Percentiles rank a stretch among this genome's conserved stretches.
Conservation (phyloP, 2,329 filamentous ascomycete species). For the Aspergillus bombycis region DNA sequence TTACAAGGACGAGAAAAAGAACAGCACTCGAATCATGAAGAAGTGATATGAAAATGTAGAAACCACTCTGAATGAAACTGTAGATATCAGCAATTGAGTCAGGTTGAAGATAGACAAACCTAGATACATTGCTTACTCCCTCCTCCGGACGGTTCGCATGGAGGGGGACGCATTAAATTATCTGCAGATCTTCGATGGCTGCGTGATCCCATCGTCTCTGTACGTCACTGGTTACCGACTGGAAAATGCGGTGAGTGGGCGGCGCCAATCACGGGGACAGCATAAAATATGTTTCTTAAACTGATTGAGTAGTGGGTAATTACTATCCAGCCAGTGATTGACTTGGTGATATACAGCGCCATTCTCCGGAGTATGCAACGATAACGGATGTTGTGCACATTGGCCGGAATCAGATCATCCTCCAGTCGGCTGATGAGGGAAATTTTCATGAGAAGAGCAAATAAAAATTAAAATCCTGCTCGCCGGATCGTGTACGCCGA, state of each 20-base stretch:
- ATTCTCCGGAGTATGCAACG: not conserved
- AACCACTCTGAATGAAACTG: not conserved
- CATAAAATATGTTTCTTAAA: not conserved
- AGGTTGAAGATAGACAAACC: not conserved
- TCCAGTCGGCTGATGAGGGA: conserved; percentile 1
- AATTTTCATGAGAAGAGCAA: not conserved
- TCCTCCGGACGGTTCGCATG: conserved; percentile 3
- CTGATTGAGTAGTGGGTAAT: not conserved
- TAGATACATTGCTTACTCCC: not conserved
- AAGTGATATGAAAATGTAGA: not conserved
- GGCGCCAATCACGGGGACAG: not conserved
- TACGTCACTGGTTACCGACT: conserved; percentile 3
- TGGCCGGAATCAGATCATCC: not conserved
- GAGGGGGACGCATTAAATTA: conserved; percentile 5
- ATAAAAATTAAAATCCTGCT: conserved; percentile 3
- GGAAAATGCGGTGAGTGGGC: conserved; percentile 9
- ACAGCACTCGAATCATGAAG: not conserved
- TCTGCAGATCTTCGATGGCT: not conserved
- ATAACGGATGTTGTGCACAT: not conserved
- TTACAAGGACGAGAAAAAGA: not conserved
- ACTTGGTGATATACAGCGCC: not conserved
- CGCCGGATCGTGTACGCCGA: not conserved
- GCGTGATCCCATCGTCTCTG: not conserved
- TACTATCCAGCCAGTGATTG: not conserved
- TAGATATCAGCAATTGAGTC: not conserved